These are phyloP conservation scores for Pelargonium exstipulatum DNA, from an alignment of 441 rosid genomes.

Conservation along the genomic window DNA sequence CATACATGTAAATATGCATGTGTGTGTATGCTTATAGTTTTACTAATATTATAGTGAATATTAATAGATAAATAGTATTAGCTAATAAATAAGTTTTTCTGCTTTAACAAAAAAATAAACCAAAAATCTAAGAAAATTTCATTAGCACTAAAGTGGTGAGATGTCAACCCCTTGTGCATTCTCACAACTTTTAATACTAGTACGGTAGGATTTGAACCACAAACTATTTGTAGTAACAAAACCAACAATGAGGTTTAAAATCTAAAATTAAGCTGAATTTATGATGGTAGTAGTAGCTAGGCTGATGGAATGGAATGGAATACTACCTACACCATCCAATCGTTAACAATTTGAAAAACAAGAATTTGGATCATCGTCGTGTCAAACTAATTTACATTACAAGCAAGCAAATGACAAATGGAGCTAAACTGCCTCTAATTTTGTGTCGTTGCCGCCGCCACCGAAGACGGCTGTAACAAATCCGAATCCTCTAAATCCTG, in stretches of 20 bases:
- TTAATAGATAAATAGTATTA: too few species aligned
- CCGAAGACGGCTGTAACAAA: background rate
- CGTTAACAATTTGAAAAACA: background rate
- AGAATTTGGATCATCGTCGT: background rate
- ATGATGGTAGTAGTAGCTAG: background rate
- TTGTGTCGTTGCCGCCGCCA: background rate
- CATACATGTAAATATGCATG: too few species aligned
- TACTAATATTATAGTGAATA: too few species aligned
- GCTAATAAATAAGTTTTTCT: too few species aligned
- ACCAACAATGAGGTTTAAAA: background rate
- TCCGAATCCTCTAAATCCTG: slow-evolving; percentile 2
- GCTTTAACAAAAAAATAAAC: too few species aligned
- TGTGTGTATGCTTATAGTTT: too few species aligned
- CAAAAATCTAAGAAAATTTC: too few species aligned
- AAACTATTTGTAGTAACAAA: background rate
- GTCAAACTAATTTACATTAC: background rate
- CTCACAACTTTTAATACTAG: too few species aligned
- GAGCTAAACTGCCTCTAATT: background rate
- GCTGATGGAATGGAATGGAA: background rate
- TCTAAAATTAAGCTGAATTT: background rate
- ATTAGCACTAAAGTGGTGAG: too few species aligned
- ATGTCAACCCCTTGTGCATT: too few species aligned
- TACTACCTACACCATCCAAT: background rate
- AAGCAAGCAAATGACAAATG: background rate
- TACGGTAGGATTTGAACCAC: too few species aligned